Evolutionary conservation across 1,139 yeast species (phyloP).

Genomic region (Blastobotrys ciferrii): DNA sequence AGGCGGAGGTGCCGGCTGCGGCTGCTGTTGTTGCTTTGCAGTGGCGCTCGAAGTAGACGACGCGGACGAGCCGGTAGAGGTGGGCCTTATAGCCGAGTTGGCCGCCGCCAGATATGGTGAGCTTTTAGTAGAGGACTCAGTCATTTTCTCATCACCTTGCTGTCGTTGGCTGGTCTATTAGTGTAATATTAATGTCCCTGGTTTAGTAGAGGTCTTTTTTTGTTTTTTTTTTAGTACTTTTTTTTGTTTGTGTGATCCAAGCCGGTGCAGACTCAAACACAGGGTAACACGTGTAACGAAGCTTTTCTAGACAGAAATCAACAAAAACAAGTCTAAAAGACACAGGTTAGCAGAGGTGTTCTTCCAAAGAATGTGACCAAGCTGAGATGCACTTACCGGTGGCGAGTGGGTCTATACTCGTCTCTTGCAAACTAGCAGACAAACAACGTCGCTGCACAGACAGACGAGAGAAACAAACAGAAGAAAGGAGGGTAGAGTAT

Average conservation of each 20-base stretch:
- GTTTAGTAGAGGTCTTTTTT: background rate
- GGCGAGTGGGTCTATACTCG: background rate
- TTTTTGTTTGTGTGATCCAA: background rate
- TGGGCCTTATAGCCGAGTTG: conserved; percentile 11
- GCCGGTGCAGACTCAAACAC: background rate
- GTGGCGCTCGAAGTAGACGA: conserved; percentile 3
- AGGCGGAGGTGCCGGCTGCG: conserved; percentile 5
- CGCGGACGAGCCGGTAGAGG: conserved; percentile 9
- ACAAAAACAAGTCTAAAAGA: background rate
- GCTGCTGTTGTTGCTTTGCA: background rate
- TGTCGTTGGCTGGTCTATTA: background rate
- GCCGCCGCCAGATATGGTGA: conserved; percentile 7
- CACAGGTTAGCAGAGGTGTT: background rate
- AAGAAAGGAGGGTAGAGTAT: background rate
- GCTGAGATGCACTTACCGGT: background rate
- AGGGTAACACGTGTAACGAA: conserved; percentile 3
- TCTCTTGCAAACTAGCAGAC: background rate
- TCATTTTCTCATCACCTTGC: conserved; percentile 6
- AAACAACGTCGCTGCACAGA: too few relatives aligned
- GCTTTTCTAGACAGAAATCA: background rate
- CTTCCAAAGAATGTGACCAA: background rate
- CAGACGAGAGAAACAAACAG: too few relatives aligned
- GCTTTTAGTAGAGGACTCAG: conserved; percentile 4
- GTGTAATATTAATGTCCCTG: background rate
- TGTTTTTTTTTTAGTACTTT: conserved; percentile 1